Percentiles rank a stretch among this genome's conserved stretches.
Conservation (phyloP, 108 stramenopile species). For the Fragilariopsis cylindrus region DNA sequence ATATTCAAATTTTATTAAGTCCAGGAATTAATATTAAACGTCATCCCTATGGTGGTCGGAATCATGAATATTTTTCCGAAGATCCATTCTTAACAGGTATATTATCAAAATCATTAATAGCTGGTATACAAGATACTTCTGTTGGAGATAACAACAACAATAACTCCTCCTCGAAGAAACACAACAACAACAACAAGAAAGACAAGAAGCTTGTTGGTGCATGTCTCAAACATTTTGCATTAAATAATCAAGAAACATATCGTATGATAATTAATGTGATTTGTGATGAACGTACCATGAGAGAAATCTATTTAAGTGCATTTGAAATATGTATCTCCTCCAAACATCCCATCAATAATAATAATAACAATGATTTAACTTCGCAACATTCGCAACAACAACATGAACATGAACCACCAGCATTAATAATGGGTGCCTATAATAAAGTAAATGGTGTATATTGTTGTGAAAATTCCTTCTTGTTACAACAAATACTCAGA, state of each 20-base stretch:
- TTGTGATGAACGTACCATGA: constrained; percentile 65
- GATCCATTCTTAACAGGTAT: constrained; percentile 59
- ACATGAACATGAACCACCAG: constrained; percentile 7
- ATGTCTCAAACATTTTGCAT: constrained; percentile 64
- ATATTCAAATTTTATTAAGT: constrained; percentile 52
- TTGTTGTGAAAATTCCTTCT: constrained; percentile 51
- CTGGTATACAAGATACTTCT: constrained; percentile 45
- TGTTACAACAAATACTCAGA: constrained; percentile 41
- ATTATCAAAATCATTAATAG: constrained; percentile 45
- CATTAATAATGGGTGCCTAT: constrained; percentile 55
- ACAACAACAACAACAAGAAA: background rate
- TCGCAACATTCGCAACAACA: background rate
- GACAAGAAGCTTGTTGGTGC: constrained; percentile 49
- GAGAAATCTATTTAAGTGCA: constrained; percentile 60
- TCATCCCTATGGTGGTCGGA: constrained; percentile 50
- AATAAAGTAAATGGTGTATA: constrained; percentile 65
- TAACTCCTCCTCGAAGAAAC: too few species aligned
- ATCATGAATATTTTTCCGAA: constrained; percentile 76
- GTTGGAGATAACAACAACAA: too few species aligned
- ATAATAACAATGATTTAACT: background rate
- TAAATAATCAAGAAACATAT: constrained; percentile 70
- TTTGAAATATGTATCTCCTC: constrained; percentile 47
- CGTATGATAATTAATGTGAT: constrained; percentile 50
- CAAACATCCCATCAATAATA: background rate
- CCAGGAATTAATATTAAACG: constrained; percentile 71